These are phyloP conservation scores for Fomitiporia mediterranea DNA, from an alignment of 1,284 basidiomycete genomes.

Conservation along the genomic window DNA sequence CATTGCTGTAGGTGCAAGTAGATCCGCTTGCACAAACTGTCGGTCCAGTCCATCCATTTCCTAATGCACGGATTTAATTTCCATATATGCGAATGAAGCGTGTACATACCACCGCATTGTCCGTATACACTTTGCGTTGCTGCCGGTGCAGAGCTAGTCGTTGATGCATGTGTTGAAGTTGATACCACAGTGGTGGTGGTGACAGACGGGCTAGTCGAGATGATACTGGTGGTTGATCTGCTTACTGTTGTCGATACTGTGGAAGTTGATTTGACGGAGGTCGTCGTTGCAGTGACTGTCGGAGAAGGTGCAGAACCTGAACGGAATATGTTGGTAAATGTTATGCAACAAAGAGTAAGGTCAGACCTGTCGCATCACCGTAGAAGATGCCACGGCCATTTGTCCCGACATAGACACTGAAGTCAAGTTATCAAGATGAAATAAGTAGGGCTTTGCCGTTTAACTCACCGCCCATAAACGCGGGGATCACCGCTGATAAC, in stretches of 20 bases:
- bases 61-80: background rate
- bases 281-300: conserved; percentile 18
- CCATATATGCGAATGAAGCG: background rate
- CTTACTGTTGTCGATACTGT: background rate
- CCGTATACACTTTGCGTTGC: conserved; percentile 34
- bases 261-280: conserved; percentile 11
- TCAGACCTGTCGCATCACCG: conserved; percentile 35
- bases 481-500: conserved; percentile 49
- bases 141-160: conserved; percentile 25
- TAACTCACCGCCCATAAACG: conserved; percentile 46
- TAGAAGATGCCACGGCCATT: conserved; percentile 64
- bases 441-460: conserved; percentile 8
- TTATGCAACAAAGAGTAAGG: background rate
- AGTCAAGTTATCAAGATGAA: background rate
- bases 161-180: conserved; percentile 15
- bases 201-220: too few relatives aligned
- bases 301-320: conserved; percentile 36
- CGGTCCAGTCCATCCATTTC: conserved; percentile 13
- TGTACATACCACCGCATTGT: conserved; percentile 41
- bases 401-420: conserved; percentile 58
- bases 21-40: conserved; percentile 14
- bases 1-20: conserved; percentile 10
- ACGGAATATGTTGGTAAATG: conserved; percentile 9
- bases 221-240: conserved; percentile 5
- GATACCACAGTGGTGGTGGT: conserved; percentile 13